Base-by-base conservation (phyloP, 768 basidiomycete species). In the Calocera viscosa region DNA sequence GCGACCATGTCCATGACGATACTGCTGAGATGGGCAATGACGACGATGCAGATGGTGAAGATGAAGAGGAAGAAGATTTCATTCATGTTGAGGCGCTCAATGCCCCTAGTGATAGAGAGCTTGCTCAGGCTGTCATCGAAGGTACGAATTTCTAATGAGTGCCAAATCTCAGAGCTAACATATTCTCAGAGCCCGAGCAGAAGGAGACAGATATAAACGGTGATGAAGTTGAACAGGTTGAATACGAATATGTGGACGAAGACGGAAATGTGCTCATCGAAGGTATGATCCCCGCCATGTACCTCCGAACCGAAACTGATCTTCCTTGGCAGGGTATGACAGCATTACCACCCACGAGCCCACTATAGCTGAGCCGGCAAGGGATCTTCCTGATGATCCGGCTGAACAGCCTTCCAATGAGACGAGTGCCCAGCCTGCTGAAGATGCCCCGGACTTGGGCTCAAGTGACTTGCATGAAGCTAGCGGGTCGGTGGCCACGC, bases 181-280 rank as follows among this genome's bases (percentile, higher is more conserved):
- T 22, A 5, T 14, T 60, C 16, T 32, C 22, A 60, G 53, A 60
- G 30, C 53, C 53, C 19, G 26, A 30, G 30, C 10, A 28, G 26
- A 5, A 2, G 8, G 53, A 32, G 30, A 60, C 30, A 16, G 7
- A 60, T 2, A 19, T 32, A 11, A 2, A 60, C 26, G 26, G 19
- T 19, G 53, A 5, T 19, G 24, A 60, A 8, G 30, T 19, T 32
- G 26, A 60, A 32, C 24, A 60, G 16, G 53, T 60, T 60, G 26
- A 60, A 60, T 60, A 60, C 19, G 53, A 60, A 30, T 60, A 60
- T 19, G 53, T 60, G 30, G 53, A 60, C 22, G 53, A 60, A 60
- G 53, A 60, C 26, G 53, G 53, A 2, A 60, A 26, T 19, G 53
- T 60, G 26, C 53, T 60, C 8, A 22, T 60, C 30, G 26, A 60